These are phyloP conservation scores for Russula earlei DNA, from an alignment of 768 basidiomycete genomes.

Conservation along the genomic window DNA sequence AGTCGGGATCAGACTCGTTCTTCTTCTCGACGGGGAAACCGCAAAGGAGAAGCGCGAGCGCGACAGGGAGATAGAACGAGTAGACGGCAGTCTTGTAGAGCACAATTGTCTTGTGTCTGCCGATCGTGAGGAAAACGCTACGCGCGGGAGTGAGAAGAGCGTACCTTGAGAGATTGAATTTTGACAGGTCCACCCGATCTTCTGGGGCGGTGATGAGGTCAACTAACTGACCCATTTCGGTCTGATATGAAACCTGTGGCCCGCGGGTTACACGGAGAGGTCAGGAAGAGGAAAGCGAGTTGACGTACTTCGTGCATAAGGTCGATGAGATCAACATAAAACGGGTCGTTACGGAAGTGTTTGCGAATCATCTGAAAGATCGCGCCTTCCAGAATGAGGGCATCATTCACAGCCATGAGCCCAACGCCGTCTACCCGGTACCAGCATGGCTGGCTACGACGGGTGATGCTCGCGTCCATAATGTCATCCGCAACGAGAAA, in stretches of 20 bases:
- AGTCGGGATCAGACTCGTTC: constrained; percentile 38
- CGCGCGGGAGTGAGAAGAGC: constrained; percentile 18
- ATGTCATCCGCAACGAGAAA: constrained; percentile 97
- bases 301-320: constrained; percentile 72
- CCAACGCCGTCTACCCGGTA: constrained; percentile 63
- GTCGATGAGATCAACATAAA: constrained; percentile 86
- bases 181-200: constrained; percentile 72
- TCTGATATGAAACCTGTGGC: constrained; percentile 61
- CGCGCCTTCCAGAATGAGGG: constrained; percentile 91
- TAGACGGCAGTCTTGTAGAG: constrained; percentile 97
- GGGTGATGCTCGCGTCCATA: constrained; percentile 92
- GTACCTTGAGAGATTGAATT: constrained; percentile 81
- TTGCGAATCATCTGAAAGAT: constrained; percentile 87
- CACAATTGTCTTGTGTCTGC: constrained; percentile 84
- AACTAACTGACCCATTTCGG: constrained; percentile 93
- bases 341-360: constrained; percentile 71
- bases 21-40: constrained; percentile 45
- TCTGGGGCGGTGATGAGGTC: constrained; percentile 95
- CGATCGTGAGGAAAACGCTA: not conserved
- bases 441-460: constrained; percentile 94
- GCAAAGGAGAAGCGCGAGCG: constrained; percentile 80
- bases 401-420: constrained; percentile 89
- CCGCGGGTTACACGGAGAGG: not conserved
- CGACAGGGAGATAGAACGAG: constrained; percentile 97
- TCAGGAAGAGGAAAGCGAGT: not conserved